Evolutionary conservation across 371 early-diverging fungal genomes (phyloP), one percentile per base, ranked within the genome.

Genomic region (Lichtheimia ramosa): DNA sequence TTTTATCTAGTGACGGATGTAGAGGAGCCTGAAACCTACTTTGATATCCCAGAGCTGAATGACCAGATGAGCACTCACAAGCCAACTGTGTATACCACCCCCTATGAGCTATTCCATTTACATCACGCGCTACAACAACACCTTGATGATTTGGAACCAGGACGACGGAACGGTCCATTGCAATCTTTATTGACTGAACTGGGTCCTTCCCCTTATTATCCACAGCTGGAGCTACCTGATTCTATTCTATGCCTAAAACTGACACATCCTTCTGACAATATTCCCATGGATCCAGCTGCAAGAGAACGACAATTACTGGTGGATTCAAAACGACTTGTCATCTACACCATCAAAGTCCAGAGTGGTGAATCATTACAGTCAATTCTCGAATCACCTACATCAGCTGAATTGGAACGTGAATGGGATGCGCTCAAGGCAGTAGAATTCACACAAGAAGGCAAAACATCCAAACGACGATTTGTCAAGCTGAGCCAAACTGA

Each of bases 311-410:
- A 90, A 16, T 73, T 97, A 24, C 82, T 95, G 48, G 81, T 87
- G 15, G 95, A 96, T 65, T 92, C 98, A 21, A 99, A 98, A 74
- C 89, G 96, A 20, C 81, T 89, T 53, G 84, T 95, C 18, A 70
- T 94, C 41, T 82, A 87, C 42, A 86, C 96, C 24, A 81, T 98
- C 56, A 86, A 87, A 25, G 84, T 96, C 24, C 93, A 96, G 69
- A 77, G 81, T 8, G 98, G 97, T 3, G 70, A 68, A 28, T 88
- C 84, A 59, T 73, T 99, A 20, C 80, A 91, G 39, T 92, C 93
- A 55, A 89, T 97, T 28, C 76, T 99, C 16, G 87, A 90, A 58
- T 79, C 85, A 3, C 81, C 89, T 0, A 86, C 91, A 0, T 83
- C 88, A 0, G 63, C 80, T 10, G 77, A 83, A 56, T 92, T 96